phyloP scores from a whole-genome alignment of 2,329 filamentous ascomycete species.

The Exophiala sp. region DNA sequence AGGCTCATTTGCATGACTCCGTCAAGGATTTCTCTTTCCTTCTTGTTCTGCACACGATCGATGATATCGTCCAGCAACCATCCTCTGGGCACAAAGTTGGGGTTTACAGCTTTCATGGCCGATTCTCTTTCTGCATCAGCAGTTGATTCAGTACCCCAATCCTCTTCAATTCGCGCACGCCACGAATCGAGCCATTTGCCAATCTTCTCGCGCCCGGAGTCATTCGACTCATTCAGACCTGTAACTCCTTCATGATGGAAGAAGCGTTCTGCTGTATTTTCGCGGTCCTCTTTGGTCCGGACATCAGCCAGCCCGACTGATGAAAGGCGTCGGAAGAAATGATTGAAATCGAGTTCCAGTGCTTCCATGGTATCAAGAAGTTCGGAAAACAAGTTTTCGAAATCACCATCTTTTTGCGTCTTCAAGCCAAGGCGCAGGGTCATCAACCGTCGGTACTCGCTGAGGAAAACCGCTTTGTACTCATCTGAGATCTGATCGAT shows the following conservation, averaged over 20 bases:
- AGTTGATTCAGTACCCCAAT: constrained; percentile 59
- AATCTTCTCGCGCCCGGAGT: constrained; percentile 63
- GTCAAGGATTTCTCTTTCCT: constrained; percentile 73
- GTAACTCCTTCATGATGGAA: constrained; percentile 73
- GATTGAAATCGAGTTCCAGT: constrained; percentile 85
- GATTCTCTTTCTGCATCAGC: constrained; percentile 61
- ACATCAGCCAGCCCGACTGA: constrained; percentile 60
- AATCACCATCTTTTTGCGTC: constrained; percentile 67
- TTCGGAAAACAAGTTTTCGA: constrained; percentile 76
- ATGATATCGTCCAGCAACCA: constrained; percentile 97
- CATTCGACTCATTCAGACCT: constrained; percentile 56
- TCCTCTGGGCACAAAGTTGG: constrained; percentile 83
- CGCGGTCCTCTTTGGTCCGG: constrained; percentile 60
- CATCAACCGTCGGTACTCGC: constrained; percentile 89
- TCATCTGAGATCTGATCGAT: constrained; percentile 81
- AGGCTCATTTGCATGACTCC: constrained; percentile 78
- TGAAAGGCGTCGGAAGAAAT: constrained; percentile 82
- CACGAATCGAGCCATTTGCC: constrained; percentile 79
- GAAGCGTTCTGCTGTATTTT: constrained; percentile 66
- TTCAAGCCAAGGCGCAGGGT: constrained; percentile 72
- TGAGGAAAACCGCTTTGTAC: constrained; percentile 80
- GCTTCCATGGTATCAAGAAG: constrained; percentile 76
- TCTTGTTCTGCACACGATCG: constrained; percentile 76
- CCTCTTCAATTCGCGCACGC: constrained; percentile 66
- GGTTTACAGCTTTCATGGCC: constrained; percentile 83